These are phyloP conservation scores for Fonsecaea nubica DNA, from an alignment of 2,329 filamentous ascomycete species.

Conservation along the genomic window DNA sequence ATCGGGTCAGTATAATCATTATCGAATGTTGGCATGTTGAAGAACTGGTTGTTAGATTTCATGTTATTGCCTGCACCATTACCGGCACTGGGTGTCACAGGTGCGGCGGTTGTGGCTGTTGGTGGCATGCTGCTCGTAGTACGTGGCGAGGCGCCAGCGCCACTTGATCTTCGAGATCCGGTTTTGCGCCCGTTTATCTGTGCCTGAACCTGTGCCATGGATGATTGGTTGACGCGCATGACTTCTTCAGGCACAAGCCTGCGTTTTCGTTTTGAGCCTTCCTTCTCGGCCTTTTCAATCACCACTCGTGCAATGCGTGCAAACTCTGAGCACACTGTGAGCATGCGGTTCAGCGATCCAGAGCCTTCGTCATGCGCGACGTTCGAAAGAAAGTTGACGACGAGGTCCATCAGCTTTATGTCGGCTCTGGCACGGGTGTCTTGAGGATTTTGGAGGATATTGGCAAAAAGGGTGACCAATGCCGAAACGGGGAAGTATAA, in stretches of 20 bases:
- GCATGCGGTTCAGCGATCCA: constrained; percentile 90
- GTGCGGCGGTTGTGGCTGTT: constrained; percentile 4
- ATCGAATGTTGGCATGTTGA: constrained; percentile 41
- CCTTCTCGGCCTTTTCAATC: constrained; percentile 88
- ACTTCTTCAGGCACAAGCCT: constrained; percentile 60
- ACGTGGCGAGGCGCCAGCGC: constrained; percentile 31
- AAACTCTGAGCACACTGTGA: constrained; percentile 93
- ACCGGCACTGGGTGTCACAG: constrained; percentile 15
- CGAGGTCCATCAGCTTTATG: constrained; percentile 86
- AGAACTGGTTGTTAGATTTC: constrained; percentile 37
- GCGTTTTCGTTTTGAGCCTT: constrained; percentile 81
- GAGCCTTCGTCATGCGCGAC: constrained; percentile 89
- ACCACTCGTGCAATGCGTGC: constrained; percentile 90
- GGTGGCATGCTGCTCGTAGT: constrained; percentile 15
- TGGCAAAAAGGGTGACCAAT: constrained; percentile 92
- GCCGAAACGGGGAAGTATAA: constrained; percentile 96
- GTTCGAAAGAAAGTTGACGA: constrained; percentile 89
- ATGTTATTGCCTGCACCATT: constrained; percentile 32
- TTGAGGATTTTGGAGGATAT: constrained; percentile 92
- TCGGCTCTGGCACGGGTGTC: constrained; percentile 88
- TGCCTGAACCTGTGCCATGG: constrained; percentile 41
- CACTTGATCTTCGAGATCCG: constrained; percentile 30
- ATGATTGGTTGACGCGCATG: constrained; percentile 36
- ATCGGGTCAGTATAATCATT: constrained; percentile 50
- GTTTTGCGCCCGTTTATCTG: constrained; percentile 34